Base-by-base conservation (phyloP, 1,284 basidiomycete genomes). In the Leccinum griseonigrum region DNA sequence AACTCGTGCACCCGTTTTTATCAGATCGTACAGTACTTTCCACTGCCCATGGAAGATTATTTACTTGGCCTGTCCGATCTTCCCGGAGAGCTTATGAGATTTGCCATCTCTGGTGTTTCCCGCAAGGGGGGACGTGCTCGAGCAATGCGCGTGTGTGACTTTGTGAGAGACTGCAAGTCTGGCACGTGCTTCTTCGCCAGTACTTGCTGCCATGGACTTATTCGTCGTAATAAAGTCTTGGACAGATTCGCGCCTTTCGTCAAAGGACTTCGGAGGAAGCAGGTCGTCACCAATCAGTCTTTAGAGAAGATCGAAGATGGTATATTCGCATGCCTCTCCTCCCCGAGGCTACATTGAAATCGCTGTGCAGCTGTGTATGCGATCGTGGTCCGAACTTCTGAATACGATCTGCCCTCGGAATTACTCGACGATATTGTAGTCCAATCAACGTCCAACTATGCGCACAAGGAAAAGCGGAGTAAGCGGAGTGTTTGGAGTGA, bases 51-150 rank as follows among this genome's bases (percentile, higher is more conserved):
- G 29, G 85, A 90, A 58, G 95, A 98, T 69, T 98, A 98, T 73
- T 80, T 98, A 14, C 84, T 98, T 2, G 97, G 97, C 14, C 79
- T 98, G 32, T 95, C 94, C 1, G 97, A 99, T 74, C 80, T 99
- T 36, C 97, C 95, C 0, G 97, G 97, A 50, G 97, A 98, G 76
- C 85, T 97, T n/a, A 98, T 98, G 97, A 85, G 97, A 40, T 92
- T 91, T 65, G 94, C 95, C 4, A 97, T 96, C 63, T 91, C 87
- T 50, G 81, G 85, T 13, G 84, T 91, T 54, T 80, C 88, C 8
- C 84, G 84, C 26, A 85, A 85, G 36, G 90, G 90, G 1, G 89
- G 92, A 28, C 85, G 88, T 56, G 79, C 82, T 62, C 88, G 84
- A 65, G 91, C 93, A 5, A 79, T 79, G 50, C 79, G 86, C 63